Conservation (phyloP, 2,329 filamentous ascomycete genomes). For the Alternaria novae-zelandiae region DNA sequence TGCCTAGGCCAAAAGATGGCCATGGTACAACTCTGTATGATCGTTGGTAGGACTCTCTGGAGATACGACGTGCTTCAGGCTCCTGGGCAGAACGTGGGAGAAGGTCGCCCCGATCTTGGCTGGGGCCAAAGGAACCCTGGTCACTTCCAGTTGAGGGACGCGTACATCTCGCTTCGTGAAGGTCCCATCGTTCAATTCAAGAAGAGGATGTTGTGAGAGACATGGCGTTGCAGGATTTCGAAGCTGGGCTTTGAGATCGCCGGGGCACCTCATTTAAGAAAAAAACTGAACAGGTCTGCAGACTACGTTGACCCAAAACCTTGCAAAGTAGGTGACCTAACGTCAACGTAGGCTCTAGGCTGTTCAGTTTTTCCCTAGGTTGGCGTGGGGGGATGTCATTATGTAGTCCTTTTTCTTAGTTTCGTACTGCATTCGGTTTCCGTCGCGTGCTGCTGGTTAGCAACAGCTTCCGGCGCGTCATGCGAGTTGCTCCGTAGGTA, state of each 20-base stretch:
- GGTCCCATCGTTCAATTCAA: neutral
- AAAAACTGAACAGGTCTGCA: too few species aligned
- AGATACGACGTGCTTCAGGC: neutral
- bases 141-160: neutral
- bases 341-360: too few species aligned
- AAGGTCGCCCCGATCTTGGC: neutral
- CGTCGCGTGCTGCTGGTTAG: neutral
- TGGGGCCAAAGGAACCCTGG: neutral
- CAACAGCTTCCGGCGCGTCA: neutral
- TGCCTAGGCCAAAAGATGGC: constrained; percentile 35
- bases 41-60: neutral
- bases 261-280: too few species aligned
- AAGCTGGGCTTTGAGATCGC: neutral
- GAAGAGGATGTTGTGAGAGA: neutral
- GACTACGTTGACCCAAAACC: too few species aligned
- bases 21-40: constrained; percentile 7
- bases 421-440: neutral
- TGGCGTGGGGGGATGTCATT: neutral
- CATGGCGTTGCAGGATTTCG: neutral
- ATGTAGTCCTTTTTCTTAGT: neutral
- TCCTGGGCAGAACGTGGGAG: neutral
- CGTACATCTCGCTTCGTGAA: neutral
- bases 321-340: too few species aligned
- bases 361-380: too few species aligned
- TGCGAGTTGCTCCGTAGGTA: neutral